Evolutionary conservation across 495 filamentous ascomycete genomes (phyloP), one percentile per base, ranked within the genome.

Genomic region (Podospora pseudocomata): DNA sequence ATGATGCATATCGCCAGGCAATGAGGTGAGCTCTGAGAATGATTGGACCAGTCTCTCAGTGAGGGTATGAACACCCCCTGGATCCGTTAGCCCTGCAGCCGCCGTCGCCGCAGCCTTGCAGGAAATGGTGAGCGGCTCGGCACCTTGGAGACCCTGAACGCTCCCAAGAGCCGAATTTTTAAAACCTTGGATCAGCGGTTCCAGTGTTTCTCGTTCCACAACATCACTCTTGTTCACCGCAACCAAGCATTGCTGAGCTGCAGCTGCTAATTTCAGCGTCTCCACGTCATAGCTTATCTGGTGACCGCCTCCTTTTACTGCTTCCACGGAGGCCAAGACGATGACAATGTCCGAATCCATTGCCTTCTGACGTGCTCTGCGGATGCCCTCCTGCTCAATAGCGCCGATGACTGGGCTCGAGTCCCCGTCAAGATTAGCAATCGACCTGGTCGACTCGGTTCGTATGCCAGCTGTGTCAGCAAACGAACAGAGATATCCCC

Each of bases 381-480:
- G 87, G 75, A 99, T 99, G 1, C 95, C 95, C 74, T 99, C 96
- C 70, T 88, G 79, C 72, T 99, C 95, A 6, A 99, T 82, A 18
- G 84, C 86, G 1, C 95, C 92, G 71, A 95, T 86, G 59, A 68
- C 71, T 5, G 72, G n/a, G 34, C 53, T 15, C 6, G 62, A 5
- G 4, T 19, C 59, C 5, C 19, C 54, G 26, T 39, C 60, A 4
- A 4, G 53, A 57, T 68, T 28, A 54, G 49, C 16, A 13, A 30
- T 53, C 4, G 64, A 67, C 30, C 73, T 56, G 9, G 73, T 79
- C 19, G 58, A 39, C 34, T 64, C 59, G 58, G 79, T 78, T 60
- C 86, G 85, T 77, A 99, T 87, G 1, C 95, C 95, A 23, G 95
- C 95, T 70, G 94, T 97, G 77, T 99, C 95, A 20, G 92, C 94